These are phyloP conservation scores for Solanum etuberosum DNA, from an alignment of 257 asterid genomes.

Conservation along the genomic window DNA sequence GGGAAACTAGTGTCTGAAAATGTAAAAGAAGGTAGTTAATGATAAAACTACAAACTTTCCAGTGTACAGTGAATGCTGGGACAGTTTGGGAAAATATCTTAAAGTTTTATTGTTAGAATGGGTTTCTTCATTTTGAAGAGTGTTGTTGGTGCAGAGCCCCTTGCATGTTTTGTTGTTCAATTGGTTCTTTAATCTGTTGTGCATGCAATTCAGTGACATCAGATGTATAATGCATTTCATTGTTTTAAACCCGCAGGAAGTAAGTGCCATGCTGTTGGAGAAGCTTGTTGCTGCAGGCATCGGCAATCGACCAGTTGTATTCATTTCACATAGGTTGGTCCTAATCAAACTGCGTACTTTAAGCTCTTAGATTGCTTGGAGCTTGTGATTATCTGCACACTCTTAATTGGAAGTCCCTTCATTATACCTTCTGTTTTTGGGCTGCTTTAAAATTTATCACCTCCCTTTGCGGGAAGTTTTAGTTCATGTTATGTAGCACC, in stretches of 20 bases:
- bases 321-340: constrained; percentile 85
- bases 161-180: not conserved
- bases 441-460: not conserved
- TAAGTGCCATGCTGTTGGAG: constrained; percentile 86
- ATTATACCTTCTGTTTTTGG: not conserved
- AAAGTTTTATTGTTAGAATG: not conserved
- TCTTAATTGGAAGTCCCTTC: not conserved
- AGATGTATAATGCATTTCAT: not conserved
- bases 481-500: not conserved
- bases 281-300: constrained; percentile 89
- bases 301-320: constrained; percentile 92
- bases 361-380: not conserved
- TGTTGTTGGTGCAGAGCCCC: not conserved
- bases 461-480: not conserved
- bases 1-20: not conserved
- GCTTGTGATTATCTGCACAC: not conserved
- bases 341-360: not conserved
- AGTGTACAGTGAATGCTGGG: not conserved
- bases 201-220: not conserved
- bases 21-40: not conserved
- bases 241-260: constrained; percentile 51
- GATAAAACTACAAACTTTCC: not conserved
- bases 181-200: not conserved
- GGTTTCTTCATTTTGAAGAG: not conserved
- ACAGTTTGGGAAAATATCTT: not conserved